Evolutionary conservation across 2,329 filamentous ascomycete genomes (phyloP), one percentile per base, ranked within the genome.

Genomic region (Incumbomyces lentus): DNA sequence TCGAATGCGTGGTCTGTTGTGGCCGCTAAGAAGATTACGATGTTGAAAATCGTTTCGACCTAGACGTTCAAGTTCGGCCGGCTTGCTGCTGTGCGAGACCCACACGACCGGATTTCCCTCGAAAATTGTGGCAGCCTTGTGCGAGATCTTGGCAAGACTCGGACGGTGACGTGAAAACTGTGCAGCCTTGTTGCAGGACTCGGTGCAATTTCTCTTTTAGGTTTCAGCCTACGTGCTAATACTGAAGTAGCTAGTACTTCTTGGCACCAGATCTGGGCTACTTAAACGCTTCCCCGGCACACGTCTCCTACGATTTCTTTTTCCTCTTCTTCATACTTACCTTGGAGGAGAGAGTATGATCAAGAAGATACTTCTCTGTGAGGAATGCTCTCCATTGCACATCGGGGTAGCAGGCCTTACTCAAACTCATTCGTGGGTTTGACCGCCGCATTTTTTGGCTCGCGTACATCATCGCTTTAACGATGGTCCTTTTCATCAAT

Each of bases 301-400:
- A 5, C 8, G 22, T 26, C 22, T 26, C 22, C 8, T 8, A 26
- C 22, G 4, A 5, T 8, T 26, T 49, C 46, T 39, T 40, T 46
- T 48, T 41, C 26, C 35, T 40, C 34, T 44, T 47, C 40, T 52
- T 52, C 51, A 53, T 53, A 53, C 51, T 53, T 54, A 56, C 55
- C 55, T 57, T 57, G 51, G 54, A 50, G 49, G 49, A 52, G 48
- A 48, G 40, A 45, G 48, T 45, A 44, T 48, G 55, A 51, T 57
- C 55, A 57, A 55, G 55, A 52, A 57, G 45, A 35, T 45, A 46
- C 47, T 51, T 52, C 42, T 47, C 49, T 52, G 52, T 52, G 37
- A 52, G 45, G 48, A 48, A 52, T 49, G 52, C 55, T 49, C 53
- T 55, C 49, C 55, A 57, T 57, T 57, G 55, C 55, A 57, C 55